Evolutionary conservation across 1,284 basidiomycete species (phyloP).

Genomic region (Fomes fomentarius): DNA sequence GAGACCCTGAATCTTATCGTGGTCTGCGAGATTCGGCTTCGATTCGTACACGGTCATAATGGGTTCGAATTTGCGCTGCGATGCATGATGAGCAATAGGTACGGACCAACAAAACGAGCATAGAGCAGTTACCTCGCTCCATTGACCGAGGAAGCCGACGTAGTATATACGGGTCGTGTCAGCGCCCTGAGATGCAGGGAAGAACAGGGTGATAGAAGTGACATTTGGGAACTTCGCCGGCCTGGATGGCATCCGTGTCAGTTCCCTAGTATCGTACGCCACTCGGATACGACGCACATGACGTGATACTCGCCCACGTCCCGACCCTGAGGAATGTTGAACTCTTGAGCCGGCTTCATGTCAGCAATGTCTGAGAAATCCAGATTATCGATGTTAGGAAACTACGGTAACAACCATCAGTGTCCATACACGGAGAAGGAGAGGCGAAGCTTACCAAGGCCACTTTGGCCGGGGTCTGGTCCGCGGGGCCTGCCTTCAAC

Average conservation of each 20-base stretch:
- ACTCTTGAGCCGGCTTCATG: conserved; percentile 66
- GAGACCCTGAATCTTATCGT: conserved; percentile 77
- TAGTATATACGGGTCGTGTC: conserved; percentile 75
- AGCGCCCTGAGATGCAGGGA: conserved; percentile 74
- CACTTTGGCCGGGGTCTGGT: conserved; percentile 72
- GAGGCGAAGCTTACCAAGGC: conserved; percentile 52
- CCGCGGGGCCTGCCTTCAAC: conserved; percentile 73
- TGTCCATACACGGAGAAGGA: neutral
- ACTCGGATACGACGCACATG: too few species aligned
- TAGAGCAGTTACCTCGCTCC: conserved; percentile 60
- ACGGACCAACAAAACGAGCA: neutral
- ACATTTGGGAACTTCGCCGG: conserved; percentile 78
- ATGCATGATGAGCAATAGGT: conserved; percentile 4
- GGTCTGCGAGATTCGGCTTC: conserved; percentile 79
- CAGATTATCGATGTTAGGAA: conserved; percentile 67
- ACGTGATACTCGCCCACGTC: conserved; percentile 85
- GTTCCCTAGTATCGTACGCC: neutral
- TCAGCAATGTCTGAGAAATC: conserved; percentile 77
- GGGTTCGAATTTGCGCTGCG: conserved; percentile 67
- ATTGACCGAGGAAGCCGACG: conserved; percentile 78
- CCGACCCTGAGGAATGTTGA: conserved; percentile 63
- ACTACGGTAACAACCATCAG: conserved; percentile 45
- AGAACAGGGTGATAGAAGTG: conserved; percentile 73
- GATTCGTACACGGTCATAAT: conserved; percentile 80
- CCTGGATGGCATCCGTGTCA: conserved; percentile 33